Percentiles rank a stretch among this genome's conserved stretches.
Evolutionary conservation across 345 rosid species (phyloP).

Genomic region (Eucalyptus camaldulensis): DNA sequence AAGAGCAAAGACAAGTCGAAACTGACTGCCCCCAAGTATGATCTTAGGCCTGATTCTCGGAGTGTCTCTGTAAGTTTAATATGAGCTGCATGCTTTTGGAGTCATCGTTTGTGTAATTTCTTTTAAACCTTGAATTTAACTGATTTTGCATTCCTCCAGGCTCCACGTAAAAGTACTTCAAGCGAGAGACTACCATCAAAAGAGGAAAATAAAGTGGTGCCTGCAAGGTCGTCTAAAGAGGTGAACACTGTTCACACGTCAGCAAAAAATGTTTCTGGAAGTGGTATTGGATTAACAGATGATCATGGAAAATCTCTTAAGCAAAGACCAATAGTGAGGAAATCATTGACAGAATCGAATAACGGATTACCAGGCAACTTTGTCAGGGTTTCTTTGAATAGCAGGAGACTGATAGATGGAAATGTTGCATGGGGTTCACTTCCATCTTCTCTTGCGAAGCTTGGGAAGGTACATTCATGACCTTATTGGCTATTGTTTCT

Average conservation of each 20-base stretch:
- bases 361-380: conserved; percentile 60
- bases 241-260: conserved; percentile 31
- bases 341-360: conserved; percentile 19
- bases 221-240: conserved; percentile 45
- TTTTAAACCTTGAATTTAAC: background rate
- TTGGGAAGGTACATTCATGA: conserved; percentile 62
- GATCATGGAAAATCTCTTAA: conserved; percentile 43
- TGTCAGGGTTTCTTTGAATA: conserved; percentile 61
- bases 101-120: background rate
- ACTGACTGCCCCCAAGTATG: conserved; percentile 25
- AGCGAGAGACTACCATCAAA: conserved; percentile 43
- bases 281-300: conserved; percentile 20
- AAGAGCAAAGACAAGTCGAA: conserved; percentile 38
- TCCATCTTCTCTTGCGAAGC: conserved; percentile 72
- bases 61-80: conserved; percentile 47
- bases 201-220: conserved; percentile 43
- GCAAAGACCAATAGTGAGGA: conserved; percentile 37
- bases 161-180: conserved; percentile 58
- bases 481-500: background rate
- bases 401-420: conserved; percentile 56
- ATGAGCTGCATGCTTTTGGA: background rate
- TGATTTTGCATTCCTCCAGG: conserved; percentile 19
- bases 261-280: conserved; percentile 31
- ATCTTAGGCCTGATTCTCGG: conserved; percentile 43
- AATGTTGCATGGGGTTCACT: conserved; percentile 67